phyloP scores from a whole-genome alignment of 2,329 filamentous ascomycete species.

The Trichophyton mentagrophytes region DNA sequence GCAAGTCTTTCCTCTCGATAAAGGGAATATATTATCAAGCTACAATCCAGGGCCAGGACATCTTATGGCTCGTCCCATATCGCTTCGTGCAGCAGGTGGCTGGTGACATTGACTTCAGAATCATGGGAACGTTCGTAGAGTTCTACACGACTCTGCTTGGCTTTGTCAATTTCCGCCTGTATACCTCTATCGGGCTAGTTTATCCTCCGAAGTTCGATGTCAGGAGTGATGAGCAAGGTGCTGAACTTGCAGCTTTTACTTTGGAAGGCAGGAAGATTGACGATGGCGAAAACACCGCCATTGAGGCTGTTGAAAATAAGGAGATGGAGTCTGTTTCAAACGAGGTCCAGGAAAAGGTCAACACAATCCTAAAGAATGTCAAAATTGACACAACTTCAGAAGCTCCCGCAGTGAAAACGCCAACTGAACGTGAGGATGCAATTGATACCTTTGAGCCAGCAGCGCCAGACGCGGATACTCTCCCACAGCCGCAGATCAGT shows the following conservation, averaged over 20 bases:
- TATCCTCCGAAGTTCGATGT: slow-evolving; percentile 92
- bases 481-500: slow-evolving; percentile 62
- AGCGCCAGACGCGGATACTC: slow-evolving; percentile 69
- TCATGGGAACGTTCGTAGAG: slow-evolving; percentile 98
- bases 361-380: slow-evolving; percentile 37
- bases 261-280: slow-evolving; percentile 60
- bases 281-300: slow-evolving; percentile 34
- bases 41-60: slow-evolving; percentile 90
- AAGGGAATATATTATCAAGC: slow-evolving; percentile 99
- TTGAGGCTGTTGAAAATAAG: slow-evolving; percentile 27
- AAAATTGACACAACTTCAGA: slow-evolving; percentile 33
- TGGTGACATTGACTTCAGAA: slow-evolving; percentile 91
- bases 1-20: slow-evolving; percentile 94
- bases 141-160: slow-evolving; percentile 95
- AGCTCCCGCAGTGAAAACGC: slow-evolving; percentile 30
- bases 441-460: slow-evolving; percentile 88
- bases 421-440: slow-evolving; percentile 41
- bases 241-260: slow-evolving; percentile 80
- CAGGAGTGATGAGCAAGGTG: slow-evolving; percentile 74
- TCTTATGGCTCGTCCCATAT: slow-evolving; percentile 94
- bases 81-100: slow-evolving; percentile 93
- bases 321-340: slow-evolving; percentile 41
- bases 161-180: slow-evolving; percentile 92
- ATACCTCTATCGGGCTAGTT: slow-evolving; percentile 79
- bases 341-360: slow-evolving; percentile 56